Evolutionary conservation across 768 basidiomycete genomes (phyloP).

Genomic region (Melanogaster broomeanus): DNA sequence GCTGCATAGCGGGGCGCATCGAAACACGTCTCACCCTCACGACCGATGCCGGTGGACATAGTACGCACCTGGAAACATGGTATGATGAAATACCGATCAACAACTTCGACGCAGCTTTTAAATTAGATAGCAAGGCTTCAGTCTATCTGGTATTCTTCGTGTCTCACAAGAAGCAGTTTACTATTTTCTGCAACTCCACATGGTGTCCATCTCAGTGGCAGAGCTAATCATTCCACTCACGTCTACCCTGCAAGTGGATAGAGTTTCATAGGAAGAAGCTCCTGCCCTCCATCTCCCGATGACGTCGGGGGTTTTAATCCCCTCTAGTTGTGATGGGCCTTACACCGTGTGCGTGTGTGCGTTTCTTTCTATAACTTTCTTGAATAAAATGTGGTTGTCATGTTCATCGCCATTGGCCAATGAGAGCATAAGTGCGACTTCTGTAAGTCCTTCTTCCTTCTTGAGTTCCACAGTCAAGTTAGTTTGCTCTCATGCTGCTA

Average conservation of each 20-base stretch:
- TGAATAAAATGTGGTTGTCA: constrained; percentile 20
- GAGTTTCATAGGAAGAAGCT: constrained; percentile 25
- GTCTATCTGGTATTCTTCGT: constrained; percentile 5
- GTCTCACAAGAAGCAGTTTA: constrained; percentile 8
- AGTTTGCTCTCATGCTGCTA: neutral
- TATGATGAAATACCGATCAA: constrained; percentile 18
- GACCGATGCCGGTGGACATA: too few species aligned
- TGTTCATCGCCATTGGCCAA: constrained; percentile 10
- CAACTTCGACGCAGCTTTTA: constrained; percentile 16
- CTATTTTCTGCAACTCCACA: neutral
- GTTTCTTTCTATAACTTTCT: constrained; percentile 15
- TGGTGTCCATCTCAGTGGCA: constrained; percentile 25
- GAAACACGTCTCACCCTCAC: too few species aligned
- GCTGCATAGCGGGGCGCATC: too few species aligned
- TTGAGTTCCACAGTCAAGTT: constrained; percentile 7
- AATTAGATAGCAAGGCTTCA: constrained; percentile 1
- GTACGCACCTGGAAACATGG: too few species aligned
- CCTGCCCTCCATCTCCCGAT: constrained; percentile 24
- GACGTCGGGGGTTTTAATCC: constrained; percentile 14
- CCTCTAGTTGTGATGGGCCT: constrained; percentile 7
- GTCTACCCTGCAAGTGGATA: constrained; percentile 7
- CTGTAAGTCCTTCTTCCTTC: constrained; percentile 2
- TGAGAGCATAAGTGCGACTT: constrained; percentile 7
- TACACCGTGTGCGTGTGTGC: constrained; percentile 8
- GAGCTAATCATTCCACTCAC: constrained; percentile 18